These are phyloP conservation scores for Ophiognomonia clavigignenti-juglandacearum DNA, from an alignment of 2,329 filamentous ascomycete species.

Conservation along the genomic window DNA sequence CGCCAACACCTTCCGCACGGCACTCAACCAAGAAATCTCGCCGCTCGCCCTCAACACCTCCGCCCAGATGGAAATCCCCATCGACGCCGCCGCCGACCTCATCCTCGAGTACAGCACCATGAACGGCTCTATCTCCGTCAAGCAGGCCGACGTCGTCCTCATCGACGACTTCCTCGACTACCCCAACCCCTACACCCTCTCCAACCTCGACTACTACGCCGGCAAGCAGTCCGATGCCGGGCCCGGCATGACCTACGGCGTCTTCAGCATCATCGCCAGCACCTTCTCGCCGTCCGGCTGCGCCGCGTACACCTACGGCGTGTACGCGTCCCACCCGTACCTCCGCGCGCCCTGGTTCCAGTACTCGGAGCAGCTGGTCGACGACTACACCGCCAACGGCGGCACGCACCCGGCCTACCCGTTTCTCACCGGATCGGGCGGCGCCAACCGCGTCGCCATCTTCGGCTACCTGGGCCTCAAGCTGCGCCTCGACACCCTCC, in stretches of 20 bases:
- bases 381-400: conserved; percentile 13
- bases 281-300: conserved; percentile 12
- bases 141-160: conserved; percentile 16
- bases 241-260: conserved; percentile 15
- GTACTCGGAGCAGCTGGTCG: conserved; percentile 14
- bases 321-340: conserved; percentile 10
- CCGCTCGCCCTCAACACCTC: conserved; percentile 14
- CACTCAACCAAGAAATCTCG: conserved; percentile 50
- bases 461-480: conserved; percentile 13
- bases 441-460: conserved; percentile 12
- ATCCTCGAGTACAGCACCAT: conserved; percentile 59
- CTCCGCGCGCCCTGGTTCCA: conserved; percentile 13
- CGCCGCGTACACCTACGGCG: conserved; percentile 11
- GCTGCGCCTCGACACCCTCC: conserved; percentile 10
- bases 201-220: conserved; percentile 13
- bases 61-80: not conserved
- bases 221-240: conserved; percentile 9
- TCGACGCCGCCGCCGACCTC: conserved; percentile 38
- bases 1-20: conserved; percentile 51
- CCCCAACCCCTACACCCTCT: conserved; percentile 9
- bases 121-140: conserved; percentile 49
- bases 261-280: conserved; percentile 14
- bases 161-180: conserved; percentile 14
- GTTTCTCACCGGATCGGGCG: conserved; percentile 11
- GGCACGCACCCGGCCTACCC: conserved; percentile 13